Evolutionary conservation across 371 early-diverging fungal genomes (phyloP).

Genomic region (Zychaea mexicana): DNA sequence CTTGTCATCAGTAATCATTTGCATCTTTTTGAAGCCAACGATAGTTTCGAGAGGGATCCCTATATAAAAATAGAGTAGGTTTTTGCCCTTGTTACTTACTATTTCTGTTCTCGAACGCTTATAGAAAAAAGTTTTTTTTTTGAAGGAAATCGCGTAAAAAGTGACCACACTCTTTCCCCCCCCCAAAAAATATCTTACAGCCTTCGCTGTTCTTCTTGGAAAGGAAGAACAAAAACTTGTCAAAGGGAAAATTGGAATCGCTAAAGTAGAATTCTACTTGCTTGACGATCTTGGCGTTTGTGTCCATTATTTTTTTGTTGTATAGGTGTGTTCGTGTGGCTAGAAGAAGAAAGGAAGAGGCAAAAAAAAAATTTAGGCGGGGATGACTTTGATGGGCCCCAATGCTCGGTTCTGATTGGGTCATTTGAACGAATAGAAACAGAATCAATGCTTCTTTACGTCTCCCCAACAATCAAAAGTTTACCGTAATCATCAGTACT

Average conservation of each 20-base stretch:
- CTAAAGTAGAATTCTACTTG: constrained; percentile 84
- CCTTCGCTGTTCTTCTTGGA: constrained; percentile 53
- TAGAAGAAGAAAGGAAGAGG: not conserved
- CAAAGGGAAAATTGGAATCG: constrained; percentile 75
- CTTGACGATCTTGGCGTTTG: constrained; percentile 54
- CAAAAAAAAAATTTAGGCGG: not conserved
- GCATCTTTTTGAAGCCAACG: constrained; percentile 73
- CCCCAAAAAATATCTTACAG: constrained; percentile 47
- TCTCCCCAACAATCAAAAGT: no score
- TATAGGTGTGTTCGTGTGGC: not conserved
- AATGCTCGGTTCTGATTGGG: no score
- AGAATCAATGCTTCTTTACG: no score
- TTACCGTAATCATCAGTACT: no score
- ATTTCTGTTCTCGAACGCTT: not conserved
- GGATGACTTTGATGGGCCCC: no score
- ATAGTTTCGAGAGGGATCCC: constrained; percentile 60
- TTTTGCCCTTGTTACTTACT: no score
- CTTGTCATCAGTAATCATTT: constrained; percentile 55
- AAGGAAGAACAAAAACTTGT: constrained; percentile 67
- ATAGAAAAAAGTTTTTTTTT: no score
- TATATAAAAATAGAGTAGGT: constrained; percentile 7
- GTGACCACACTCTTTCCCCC: no score
- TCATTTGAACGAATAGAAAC: no score
- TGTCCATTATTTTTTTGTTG: not conserved
- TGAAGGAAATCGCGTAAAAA: no score